Evolutionary conservation across 805 yeast genomes (phyloP).

Genomic region (Teunomyces cretensis): DNA sequence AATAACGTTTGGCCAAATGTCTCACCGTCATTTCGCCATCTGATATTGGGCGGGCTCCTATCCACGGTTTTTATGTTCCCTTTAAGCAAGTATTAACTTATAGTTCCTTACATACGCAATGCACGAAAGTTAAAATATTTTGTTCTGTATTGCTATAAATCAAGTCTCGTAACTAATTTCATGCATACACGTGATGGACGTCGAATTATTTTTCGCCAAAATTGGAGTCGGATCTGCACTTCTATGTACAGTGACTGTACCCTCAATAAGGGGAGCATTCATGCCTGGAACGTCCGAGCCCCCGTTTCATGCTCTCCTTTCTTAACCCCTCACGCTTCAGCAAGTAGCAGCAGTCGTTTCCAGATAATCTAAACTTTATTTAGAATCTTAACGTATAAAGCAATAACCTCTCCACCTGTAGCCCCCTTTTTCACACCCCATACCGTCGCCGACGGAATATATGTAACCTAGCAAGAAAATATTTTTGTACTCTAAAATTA

Average conservation of each 20-base stretch:
- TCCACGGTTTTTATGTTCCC: too few relatives aligned
- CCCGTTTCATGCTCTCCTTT: not conserved
- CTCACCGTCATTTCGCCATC: too few relatives aligned
- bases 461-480: not conserved
- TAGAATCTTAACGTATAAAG: not conserved
- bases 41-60: too few relatives aligned
- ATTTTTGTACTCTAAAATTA: not conserved
- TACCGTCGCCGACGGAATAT: not conserved
- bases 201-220: not conserved
- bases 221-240: not conserved
- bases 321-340: not conserved
- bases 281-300: too few relatives aligned
- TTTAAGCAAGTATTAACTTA: not conserved
- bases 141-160: not conserved
- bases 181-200: not conserved
- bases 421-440: not conserved
- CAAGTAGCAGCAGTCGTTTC: not conserved
- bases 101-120: not conserved
- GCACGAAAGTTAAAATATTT: not conserved
- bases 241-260: not conserved
- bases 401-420: not conserved
- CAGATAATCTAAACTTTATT: not conserved
- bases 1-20: too few relatives aligned
- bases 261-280: too few relatives aligned
- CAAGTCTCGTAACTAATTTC: conserved; percentile 3